Percentiles rank a stretch among this genome's conserved stretches.
These are phyloP conservation scores for Thelonectria rubi DNA, from an alignment of 2,329 filamentous ascomycete species.

Conservation along the genomic window DNA sequence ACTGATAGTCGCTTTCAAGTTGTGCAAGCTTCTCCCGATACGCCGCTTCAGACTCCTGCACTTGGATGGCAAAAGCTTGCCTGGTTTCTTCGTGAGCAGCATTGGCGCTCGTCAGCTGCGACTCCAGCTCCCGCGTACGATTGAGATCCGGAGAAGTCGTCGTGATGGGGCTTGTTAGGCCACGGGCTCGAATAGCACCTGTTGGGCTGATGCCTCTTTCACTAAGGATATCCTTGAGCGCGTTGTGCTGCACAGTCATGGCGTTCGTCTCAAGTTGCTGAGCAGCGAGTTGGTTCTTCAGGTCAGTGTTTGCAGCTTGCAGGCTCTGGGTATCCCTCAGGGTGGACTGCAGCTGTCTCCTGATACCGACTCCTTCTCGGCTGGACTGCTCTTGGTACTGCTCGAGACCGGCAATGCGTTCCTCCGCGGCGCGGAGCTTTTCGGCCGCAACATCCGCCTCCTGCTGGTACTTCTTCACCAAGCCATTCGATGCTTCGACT, in stretches of 20 bases:
- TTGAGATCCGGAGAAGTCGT: slow-evolving; percentile 82
- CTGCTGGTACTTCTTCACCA: slow-evolving; percentile 88
- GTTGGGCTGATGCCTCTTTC: slow-evolving; percentile 88
- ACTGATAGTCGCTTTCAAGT: slow-evolving; percentile 96
- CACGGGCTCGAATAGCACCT: slow-evolving; percentile 74
- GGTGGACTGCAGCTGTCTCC: slow-evolving; percentile 86
- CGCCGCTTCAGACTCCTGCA: slow-evolving; percentile 85
- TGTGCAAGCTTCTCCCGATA: slow-evolving; percentile 95
- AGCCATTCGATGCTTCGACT: slow-evolving; percentile 76
- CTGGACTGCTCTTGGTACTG: slow-evolving; percentile 98
- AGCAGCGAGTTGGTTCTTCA: slow-evolving; percentile 82
- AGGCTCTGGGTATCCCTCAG: slow-evolving; percentile 86
- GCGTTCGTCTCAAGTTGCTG: slow-evolving; percentile 96
- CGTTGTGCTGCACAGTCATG: slow-evolving; percentile 88
- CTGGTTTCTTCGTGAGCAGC: slow-evolving; percentile 89
- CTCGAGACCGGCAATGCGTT: slow-evolving; percentile 94
- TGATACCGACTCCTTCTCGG: slow-evolving; percentile 87
- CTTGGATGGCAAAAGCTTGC: slow-evolving; percentile 76
- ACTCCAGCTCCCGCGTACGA: slow-evolving; percentile 85
- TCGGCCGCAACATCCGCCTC: slow-evolving; percentile 89
- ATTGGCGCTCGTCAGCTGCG: slow-evolving; percentile 80
- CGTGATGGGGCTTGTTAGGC: slow-evolving; percentile 74
- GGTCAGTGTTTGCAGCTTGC: slow-evolving; percentile 80
- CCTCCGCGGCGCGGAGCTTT: slow-evolving; percentile 90
- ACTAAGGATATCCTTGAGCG: slow-evolving; percentile 89